Conservation (phyloP, 1,139 yeast genomes). For the Taiozyma sp. region DNA sequence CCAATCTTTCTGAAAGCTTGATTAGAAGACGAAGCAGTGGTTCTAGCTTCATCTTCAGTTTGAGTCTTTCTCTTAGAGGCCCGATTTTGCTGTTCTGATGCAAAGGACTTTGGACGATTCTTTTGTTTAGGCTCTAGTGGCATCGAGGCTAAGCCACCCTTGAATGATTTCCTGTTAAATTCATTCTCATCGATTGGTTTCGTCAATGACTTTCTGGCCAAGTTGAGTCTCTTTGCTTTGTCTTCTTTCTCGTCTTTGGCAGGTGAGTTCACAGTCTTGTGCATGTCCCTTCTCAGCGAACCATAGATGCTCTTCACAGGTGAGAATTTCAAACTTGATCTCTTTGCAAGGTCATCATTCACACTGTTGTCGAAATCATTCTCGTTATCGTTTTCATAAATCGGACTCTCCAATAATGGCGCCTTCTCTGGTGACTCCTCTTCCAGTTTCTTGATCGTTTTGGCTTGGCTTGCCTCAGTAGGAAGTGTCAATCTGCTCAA, state of each 20-base stretch:
- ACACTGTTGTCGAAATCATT: neutral
- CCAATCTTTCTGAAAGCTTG: conserved; percentile 23
- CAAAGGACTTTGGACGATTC: conserved; percentile 16
- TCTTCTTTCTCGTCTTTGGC: conserved; percentile 2
- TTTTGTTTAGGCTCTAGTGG: conserved; percentile 16
- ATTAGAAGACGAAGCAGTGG: neutral
- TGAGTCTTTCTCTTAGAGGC: conserved; percentile 19
- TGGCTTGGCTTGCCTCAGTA: conserved; percentile 30
- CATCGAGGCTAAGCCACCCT: conserved; percentile 18
- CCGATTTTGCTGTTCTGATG: conserved; percentile 11
- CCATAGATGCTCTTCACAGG: conserved; percentile 25
- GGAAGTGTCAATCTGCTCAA: conserved; percentile 30
- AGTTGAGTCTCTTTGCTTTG: conserved; percentile 9
- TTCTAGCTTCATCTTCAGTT: conserved; percentile 17
- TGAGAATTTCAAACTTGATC: conserved; percentile 16
- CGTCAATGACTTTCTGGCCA: conserved; percentile 20
- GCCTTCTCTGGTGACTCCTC: neutral
- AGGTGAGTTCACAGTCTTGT: conserved; percentile 10
- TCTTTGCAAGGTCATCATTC: conserved; percentile 7
- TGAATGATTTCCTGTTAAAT: conserved; percentile 15
- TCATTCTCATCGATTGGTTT: conserved; percentile 15
- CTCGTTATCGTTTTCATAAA: neutral
- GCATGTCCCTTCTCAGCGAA: conserved; percentile 18
- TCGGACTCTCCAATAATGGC: conserved; percentile 4
- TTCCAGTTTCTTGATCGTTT: conserved; percentile 2